Conservation (phyloP, 2,329 filamentous ascomycete species). For the Fusarium sp. region DNA sequence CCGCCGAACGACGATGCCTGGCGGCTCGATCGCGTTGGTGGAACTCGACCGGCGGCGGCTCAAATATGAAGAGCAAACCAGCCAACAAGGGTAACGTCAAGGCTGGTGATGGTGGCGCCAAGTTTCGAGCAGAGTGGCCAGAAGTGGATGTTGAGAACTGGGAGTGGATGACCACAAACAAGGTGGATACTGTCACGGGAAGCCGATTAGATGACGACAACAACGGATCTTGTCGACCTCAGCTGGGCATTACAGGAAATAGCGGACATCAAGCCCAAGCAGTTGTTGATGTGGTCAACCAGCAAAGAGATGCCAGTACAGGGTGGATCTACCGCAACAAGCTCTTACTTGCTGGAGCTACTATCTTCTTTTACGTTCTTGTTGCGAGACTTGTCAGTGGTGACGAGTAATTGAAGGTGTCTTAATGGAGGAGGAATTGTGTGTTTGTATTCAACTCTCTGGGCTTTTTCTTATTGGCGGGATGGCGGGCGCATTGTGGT, state of each 20-base stretch:
- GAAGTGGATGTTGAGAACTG: slow-evolving; percentile 91
- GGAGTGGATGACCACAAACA: slow-evolving; percentile 88
- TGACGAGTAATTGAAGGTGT: slow-evolving; percentile 44
- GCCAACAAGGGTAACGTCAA: slow-evolving; percentile 83
- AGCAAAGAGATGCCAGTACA: slow-evolving; percentile 82
- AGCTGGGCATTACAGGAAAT: slow-evolving; percentile 70
- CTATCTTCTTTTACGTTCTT: slow-evolving; percentile 86
- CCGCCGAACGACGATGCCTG: slow-evolving; percentile 81
- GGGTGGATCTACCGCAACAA: slow-evolving; percentile 87
- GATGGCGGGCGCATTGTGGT: slow-evolving; percentile 36
- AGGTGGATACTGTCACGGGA: slow-evolving; percentile 83
- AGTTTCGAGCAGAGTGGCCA: slow-evolving; percentile 91
- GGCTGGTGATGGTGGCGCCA: slow-evolving; percentile 90
- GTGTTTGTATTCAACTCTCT: slow-evolving; percentile 18
- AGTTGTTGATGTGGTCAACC: slow-evolving; percentile 81
- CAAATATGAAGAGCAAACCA: slow-evolving; percentile 67
- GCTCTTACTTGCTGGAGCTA: slow-evolving; percentile 75
- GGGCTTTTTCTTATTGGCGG: slow-evolving; percentile 24
- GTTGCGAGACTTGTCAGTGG: slow-evolving; percentile 79
- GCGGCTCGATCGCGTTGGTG: slow-evolving; percentile 89
- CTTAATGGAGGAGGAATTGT: slow-evolving; percentile 6
- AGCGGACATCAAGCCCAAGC: slow-evolving; percentile 74
- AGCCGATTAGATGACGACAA: slow-evolving; percentile 65
- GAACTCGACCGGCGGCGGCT: slow-evolving; percentile 94
- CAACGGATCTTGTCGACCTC: slow-evolving; percentile 65